These are phyloP conservation scores for Penicillium paradoxum DNA, from an alignment of 495 filamentous ascomycete genomes.

Conservation along the genomic window DNA sequence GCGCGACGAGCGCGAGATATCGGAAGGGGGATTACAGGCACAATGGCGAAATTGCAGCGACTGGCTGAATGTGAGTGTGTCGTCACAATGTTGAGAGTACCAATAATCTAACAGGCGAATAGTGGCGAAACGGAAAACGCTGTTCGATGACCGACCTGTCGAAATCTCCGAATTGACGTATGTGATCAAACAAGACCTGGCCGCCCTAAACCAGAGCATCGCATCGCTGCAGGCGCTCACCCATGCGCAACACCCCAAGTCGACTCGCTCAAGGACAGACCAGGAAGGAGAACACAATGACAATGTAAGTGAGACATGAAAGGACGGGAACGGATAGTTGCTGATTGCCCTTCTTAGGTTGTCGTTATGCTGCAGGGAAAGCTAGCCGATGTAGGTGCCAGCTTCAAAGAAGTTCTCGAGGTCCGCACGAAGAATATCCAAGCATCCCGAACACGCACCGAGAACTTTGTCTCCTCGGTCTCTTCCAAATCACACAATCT, in stretches of 20 bases:
- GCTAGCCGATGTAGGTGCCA: conserved; percentile 85
- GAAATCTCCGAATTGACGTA: conserved; percentile 96
- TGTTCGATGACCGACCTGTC: conserved; percentile 93
- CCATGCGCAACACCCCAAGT: conserved; percentile 65
- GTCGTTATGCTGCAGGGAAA: conserved; percentile 90
- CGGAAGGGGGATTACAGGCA: conserved; percentile 80
- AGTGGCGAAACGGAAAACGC: conserved; percentile 93
- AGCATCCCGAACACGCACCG: conserved; percentile 82
- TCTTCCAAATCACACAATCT: conserved; percentile 69
- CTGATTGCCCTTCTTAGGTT: conserved; percentile 45
- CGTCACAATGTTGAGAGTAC: not conserved
- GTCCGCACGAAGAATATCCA: conserved; percentile 98
- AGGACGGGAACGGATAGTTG: not conserved
- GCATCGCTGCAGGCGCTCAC: conserved; percentile 69
- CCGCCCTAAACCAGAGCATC: conserved; percentile 83
- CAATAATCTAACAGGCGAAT: conserved; percentile 11
- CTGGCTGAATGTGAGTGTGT: conserved; percentile 69
- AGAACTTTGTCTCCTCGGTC: conserved; percentile 92
- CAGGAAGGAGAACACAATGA: conserved; percentile 97
- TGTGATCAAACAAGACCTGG: conserved; percentile 95
- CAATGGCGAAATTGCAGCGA: conserved; percentile 90
- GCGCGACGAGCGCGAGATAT: conserved; percentile 86
- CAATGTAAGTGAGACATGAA: conserved; percentile 51
- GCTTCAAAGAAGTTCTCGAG: conserved; percentile 96
- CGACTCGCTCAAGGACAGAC: conserved; percentile 49